Conservation (phyloP, 2,329 filamentous ascomycete genomes). For the Incumbomyces delicatus region DNA sequence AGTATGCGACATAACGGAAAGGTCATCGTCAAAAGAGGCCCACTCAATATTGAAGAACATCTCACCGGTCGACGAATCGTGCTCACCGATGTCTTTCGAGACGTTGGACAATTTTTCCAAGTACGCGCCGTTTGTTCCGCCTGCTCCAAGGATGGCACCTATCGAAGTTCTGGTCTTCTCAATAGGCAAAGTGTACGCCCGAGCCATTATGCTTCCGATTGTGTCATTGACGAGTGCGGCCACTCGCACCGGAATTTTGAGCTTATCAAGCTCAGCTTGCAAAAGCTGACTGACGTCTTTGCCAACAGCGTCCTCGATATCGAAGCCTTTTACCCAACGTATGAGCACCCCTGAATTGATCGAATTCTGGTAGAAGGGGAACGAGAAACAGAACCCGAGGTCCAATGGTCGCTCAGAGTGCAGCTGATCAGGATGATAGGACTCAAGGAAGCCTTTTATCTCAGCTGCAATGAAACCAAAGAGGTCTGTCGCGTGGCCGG, state of each 20-base stretch:
- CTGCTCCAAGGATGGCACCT: not conserved
- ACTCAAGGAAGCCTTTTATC: slow-evolving; percentile 3
- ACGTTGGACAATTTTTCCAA: slow-evolving; percentile 1
- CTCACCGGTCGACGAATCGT: slow-evolving; percentile 5
- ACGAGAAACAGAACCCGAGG: slow-evolving; percentile 4
- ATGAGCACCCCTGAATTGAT: slow-evolving; percentile 5
- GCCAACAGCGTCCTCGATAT: slow-evolving; percentile 1
- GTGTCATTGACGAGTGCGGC: slow-evolving; percentile 4
- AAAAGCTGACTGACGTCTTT: slow-evolving; percentile 7
- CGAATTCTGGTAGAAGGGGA: slow-evolving; percentile 1
- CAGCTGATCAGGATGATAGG: not conserved
- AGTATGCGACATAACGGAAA: slow-evolving; percentile 17
- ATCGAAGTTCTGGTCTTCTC: slow-evolving; percentile 2
- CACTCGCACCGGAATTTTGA: slow-evolving; percentile 1
- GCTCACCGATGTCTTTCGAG: not conserved
- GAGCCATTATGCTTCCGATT: slow-evolving; percentile 4
- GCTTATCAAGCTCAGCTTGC: slow-evolving; percentile 1
- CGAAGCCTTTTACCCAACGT: slow-evolving; percentile 6
- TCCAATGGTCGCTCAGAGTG: not conserved
- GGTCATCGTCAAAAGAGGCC: slow-evolving; percentile 19
- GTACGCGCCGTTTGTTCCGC: slow-evolving; percentile 6
- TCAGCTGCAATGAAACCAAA: slow-evolving; percentile 5
- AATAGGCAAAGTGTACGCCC: slow-evolving; percentile 5
- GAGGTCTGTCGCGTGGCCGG: not conserved
- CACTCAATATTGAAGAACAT: slow-evolving; percentile 22